These are phyloP conservation scores for Babesia caballi DNA, from an alignment of 169 alveolate genomes.

Conservation along the genomic window DNA sequence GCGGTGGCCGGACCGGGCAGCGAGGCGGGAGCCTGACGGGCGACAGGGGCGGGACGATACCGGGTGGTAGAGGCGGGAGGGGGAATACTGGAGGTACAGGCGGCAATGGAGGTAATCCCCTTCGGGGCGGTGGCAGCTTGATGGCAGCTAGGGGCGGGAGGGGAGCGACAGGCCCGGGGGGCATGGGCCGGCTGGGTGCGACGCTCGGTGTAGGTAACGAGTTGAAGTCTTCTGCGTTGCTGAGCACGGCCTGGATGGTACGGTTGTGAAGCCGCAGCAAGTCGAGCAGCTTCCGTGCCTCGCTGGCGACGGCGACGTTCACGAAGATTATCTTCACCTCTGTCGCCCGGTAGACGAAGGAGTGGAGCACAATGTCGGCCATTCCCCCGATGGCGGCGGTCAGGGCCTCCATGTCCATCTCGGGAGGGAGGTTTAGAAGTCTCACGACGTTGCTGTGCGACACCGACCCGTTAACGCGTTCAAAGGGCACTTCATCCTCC, in stretches of 20 bases:
- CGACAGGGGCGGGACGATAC: neutral
- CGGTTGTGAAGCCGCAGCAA: slow-evolving; percentile 39
- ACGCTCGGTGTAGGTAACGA: neutral
- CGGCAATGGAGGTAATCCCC: neutral
- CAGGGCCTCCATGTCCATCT: slow-evolving; percentile 30
- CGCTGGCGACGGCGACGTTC: slow-evolving; percentile 29
- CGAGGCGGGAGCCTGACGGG: neutral
- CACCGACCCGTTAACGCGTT: slow-evolving; percentile 18
- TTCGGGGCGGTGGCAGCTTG: neutral
- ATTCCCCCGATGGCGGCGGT: neutral
- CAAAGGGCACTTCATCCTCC: slow-evolving; percentile 68
- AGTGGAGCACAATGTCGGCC: slow-evolving; percentile 10
- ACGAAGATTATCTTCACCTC: slow-evolving; percentile 46
- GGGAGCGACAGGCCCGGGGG: neutral
- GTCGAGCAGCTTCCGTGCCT: slow-evolving; percentile 49
- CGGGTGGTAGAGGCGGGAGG: slow-evolving; percentile 18
- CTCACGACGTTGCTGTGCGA: slow-evolving; percentile 14
- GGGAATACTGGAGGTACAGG: slow-evolving; percentile 1
- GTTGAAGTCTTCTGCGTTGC: slow-evolving; percentile 4
- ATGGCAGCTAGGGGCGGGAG: neutral
- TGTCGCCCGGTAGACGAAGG: neutral
- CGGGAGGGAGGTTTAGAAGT: slow-evolving; percentile 63
- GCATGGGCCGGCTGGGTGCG: neutral
- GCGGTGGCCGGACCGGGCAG: neutral
- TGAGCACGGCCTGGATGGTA: slow-evolving; percentile 43